Percentiles rank a stretch among this genome's conserved stretches.
These are phyloP conservation scores for Fraxinus sp. DNA, from an alignment of 305 asterid genomes.

Conservation along the genomic window DNA sequence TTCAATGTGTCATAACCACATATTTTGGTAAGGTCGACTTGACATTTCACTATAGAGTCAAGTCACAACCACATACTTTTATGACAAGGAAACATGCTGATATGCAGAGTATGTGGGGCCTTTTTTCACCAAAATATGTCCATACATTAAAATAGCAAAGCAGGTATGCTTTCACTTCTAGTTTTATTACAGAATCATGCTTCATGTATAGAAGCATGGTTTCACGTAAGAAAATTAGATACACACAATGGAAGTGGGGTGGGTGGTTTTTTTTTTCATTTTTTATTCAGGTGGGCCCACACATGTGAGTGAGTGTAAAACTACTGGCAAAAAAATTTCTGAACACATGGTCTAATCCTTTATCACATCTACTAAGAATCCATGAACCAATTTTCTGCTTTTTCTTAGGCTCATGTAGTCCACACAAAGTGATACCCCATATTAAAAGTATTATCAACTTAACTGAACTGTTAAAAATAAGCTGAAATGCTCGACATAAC, in stretches of 20 bases:
- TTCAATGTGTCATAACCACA: neutral
- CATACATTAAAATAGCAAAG: neutral
- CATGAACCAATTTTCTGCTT: neutral
- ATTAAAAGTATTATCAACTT: neutral
- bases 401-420: neutral
- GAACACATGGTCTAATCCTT: no score
- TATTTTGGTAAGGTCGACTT: neutral
- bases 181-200: neutral
- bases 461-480: constrained; percentile 4
- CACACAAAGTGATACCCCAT: constrained; percentile 18
- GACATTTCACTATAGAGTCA: neutral
- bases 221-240: no score
- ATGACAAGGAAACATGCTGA: neutral
- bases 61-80: neutral
- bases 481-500: neutral
- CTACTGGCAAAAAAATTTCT: no score
- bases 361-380: neutral
- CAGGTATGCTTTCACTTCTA: constrained; percentile 20
- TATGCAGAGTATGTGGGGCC: neutral
- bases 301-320: no score
- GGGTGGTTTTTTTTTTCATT: no score
- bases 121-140: neutral
- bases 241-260: no score
- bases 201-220: no score
- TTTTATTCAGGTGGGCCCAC: no score